A percentile compares a stretch with the other conserved stretches of the same genome.
These are phyloP conservation scores for Paecilomyces sp. DNA, from an alignment of 2,329 filamentous ascomycete species.

Conservation along the genomic window DNA sequence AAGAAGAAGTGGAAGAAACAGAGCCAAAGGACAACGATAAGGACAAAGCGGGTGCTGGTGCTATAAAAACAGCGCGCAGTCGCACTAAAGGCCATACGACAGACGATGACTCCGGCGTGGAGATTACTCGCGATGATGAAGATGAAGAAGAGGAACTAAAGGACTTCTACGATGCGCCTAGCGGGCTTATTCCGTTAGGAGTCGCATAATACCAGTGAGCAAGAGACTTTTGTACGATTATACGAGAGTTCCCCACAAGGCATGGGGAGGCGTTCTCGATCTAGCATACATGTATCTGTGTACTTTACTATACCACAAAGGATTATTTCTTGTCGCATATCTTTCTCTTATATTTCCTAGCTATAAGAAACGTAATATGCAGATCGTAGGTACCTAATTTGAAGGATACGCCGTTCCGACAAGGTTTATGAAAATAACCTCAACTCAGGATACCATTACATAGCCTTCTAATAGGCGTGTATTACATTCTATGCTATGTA, in stretches of 20 bases:
- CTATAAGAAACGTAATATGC: too few species aligned
- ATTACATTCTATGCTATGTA: too few species aligned
- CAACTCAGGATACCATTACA: too few species aligned
- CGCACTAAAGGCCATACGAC: slow-evolving; percentile 12
- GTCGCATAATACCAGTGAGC: background rate
- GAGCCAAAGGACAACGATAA: slow-evolving; percentile 14
- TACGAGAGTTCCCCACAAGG: background rate
- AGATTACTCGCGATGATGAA: slow-evolving; percentile 15
- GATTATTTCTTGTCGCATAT: background rate
- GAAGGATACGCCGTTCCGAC: too few species aligned
- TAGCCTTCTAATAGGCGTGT: too few species aligned
- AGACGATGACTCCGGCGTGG: slow-evolving; percentile 20
- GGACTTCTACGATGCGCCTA: slow-evolving; percentile 35
- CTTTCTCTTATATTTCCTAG: background rate
- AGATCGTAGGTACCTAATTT: too few species aligned
- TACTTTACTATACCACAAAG: background rate
- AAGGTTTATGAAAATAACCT: too few species aligned
- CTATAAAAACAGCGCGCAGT: slow-evolving; percentile 9
- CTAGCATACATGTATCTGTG: background rate
- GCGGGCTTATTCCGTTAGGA: slow-evolving; percentile 23
- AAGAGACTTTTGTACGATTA: background rate
- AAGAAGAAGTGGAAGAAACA: slow-evolving; percentile 14
- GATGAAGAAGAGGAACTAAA: slow-evolving; percentile 28
- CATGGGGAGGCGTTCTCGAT: background rate
- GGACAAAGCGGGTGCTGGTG: slow-evolving; percentile 9